Evolutionary conservation across 2,329 filamentous ascomycete species (phyloP).

Genomic region (Penicillium sclerotigenum): DNA sequence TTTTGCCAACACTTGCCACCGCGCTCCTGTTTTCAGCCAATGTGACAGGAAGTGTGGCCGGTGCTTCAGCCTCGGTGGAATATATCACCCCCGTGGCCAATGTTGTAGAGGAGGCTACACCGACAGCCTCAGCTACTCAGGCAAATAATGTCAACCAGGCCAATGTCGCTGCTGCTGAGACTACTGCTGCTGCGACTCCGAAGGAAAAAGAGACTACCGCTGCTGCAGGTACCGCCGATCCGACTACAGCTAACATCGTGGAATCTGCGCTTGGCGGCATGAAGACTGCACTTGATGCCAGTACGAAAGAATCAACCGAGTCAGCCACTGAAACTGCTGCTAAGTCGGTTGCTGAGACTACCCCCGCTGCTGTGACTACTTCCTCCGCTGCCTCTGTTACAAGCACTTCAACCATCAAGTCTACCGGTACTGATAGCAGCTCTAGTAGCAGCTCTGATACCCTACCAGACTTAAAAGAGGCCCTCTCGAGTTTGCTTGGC

Average conservation of each 20-base stretch:
- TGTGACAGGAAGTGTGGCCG: constrained; percentile 20
- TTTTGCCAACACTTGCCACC: constrained; percentile 23
- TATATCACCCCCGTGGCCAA: constrained; percentile 5
- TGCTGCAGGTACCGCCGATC: neutral
- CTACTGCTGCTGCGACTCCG: constrained; percentile 4
- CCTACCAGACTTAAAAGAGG: constrained; percentile 3
- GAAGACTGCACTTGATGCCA: constrained; percentile 1
- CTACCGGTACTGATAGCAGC: neutral
- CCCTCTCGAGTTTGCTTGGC: constrained; percentile 1
- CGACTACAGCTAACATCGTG: constrained; percentile 1
- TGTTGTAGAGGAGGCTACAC: neutral
- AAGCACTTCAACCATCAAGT: constrained; percentile 7
- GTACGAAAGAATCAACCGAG: neutral
- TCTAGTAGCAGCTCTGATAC: neutral
- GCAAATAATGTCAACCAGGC: constrained; percentile 11
- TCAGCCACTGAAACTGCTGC: neutral
- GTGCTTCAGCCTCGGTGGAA: constrained; percentile 5
- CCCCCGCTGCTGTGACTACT: neutral
- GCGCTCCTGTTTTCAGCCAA: constrained; percentile 20
- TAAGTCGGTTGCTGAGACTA: constrained; percentile 2
- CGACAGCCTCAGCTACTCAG: neutral
- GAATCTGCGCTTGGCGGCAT: constrained; percentile 5
- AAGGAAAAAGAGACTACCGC: constrained; percentile 5
- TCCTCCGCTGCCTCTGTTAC: constrained; percentile 3
- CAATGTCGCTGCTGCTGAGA: neutral